Percentiles rank a stretch among this genome's conserved stretches.
Conservation (phyloP, 2,329 filamentous ascomycete genomes). For the Claviceps pazoutovae region DNA sequence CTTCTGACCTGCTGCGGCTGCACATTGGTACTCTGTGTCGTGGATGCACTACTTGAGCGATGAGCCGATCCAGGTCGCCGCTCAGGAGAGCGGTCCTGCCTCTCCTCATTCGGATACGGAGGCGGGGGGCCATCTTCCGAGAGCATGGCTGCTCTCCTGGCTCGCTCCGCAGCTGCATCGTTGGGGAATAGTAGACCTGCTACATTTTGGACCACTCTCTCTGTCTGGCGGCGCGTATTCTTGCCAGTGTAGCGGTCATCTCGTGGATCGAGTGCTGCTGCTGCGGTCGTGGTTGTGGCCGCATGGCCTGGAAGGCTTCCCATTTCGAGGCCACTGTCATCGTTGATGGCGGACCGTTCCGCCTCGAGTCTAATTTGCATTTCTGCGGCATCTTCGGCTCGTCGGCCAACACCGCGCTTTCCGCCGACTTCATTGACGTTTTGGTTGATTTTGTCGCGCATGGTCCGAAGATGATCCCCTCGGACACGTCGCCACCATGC, state of each 20-base stretch:
- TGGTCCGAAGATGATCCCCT: slow-evolving; percentile 27
- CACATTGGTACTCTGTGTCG: slow-evolving; percentile 30
- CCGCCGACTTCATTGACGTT: slow-evolving; percentile 43
- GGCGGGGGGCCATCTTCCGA: slow-evolving; percentile 31
- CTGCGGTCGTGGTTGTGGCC: slow-evolving; percentile 4
- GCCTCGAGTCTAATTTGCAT: slow-evolving; percentile 19
- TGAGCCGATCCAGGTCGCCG: slow-evolving; percentile 17
- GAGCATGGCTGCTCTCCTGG: slow-evolving; percentile 24
- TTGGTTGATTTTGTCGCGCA: slow-evolving; percentile 38
- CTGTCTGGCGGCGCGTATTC: slow-evolving; percentile 29
- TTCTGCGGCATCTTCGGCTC: slow-evolving; percentile 27
- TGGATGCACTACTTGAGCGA: slow-evolving; percentile 31
- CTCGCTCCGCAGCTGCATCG: slow-evolving; percentile 14
- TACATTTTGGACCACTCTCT: slow-evolving; percentile 29
- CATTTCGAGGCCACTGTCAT: slow-evolving; percentile 27
- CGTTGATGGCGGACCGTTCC: slow-evolving; percentile 14
- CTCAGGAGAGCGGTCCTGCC: slow-evolving; percentile 12
- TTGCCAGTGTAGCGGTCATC: slow-evolving; percentile 24
- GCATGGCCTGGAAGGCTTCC: slow-evolving; percentile 12
- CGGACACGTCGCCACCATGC: slow-evolving; percentile 50
- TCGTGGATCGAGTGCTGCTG: not conserved
- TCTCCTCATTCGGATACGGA: slow-evolving; percentile 20
- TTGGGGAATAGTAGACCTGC: slow-evolving; percentile 37
- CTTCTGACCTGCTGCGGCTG: slow-evolving; percentile 41
- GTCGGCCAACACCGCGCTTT: slow-evolving; percentile 27